These are phyloP conservation scores for Phaeoacremonium minimum DNA, from an alignment of 2,329 filamentous ascomycete species.

Conservation along the genomic window DNA sequence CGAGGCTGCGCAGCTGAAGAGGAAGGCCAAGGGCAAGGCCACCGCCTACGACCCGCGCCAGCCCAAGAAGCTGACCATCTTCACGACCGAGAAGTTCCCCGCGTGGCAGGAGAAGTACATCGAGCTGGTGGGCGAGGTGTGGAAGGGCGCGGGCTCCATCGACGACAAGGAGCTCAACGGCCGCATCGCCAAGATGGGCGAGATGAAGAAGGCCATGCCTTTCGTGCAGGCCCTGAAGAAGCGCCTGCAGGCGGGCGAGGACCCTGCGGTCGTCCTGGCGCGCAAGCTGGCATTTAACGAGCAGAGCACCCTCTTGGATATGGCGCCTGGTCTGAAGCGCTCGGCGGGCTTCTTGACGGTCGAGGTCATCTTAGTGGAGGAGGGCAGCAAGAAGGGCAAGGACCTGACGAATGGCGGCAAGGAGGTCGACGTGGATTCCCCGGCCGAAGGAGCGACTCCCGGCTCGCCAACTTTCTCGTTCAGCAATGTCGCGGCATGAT, in stretches of 20 bases:
- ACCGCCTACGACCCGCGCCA: constrained; percentile 83
- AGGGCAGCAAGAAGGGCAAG: constrained; percentile 62
- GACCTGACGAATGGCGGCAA: constrained; percentile 43
- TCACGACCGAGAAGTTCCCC: constrained; percentile 74
- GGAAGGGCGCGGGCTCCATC: constrained; percentile 54
- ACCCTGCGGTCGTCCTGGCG: constrained; percentile 66
- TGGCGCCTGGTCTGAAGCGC: constrained; percentile 75
- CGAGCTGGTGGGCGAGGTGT: constrained; percentile 69
- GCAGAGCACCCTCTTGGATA: constrained; percentile 67
- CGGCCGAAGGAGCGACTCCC: neutral
- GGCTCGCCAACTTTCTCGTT: neutral
- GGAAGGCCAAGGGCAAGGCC: constrained; percentile 88
- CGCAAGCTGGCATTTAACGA: constrained; percentile 87
- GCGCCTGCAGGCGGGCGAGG: constrained; percentile 69
- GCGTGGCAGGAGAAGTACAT: constrained; percentile 91
- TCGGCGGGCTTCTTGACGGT: constrained; percentile 62
- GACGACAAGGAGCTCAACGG: constrained; percentile 80
- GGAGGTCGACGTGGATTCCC: constrained; percentile 43
- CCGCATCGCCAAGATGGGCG: constrained; percentile 74
- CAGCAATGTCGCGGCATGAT: no score
- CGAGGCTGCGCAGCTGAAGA: constrained; percentile 79
- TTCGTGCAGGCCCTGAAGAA: constrained; percentile 88
- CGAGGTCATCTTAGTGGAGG: constrained; percentile 67
- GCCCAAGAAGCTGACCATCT: constrained; percentile 88
- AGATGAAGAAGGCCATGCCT: constrained; percentile 98